Evolutionary conservation across 2,329 filamentous ascomycete genomes (phyloP), one percentile per base, ranked within the genome.

Genomic region (Fusarium nodosum): DNA sequence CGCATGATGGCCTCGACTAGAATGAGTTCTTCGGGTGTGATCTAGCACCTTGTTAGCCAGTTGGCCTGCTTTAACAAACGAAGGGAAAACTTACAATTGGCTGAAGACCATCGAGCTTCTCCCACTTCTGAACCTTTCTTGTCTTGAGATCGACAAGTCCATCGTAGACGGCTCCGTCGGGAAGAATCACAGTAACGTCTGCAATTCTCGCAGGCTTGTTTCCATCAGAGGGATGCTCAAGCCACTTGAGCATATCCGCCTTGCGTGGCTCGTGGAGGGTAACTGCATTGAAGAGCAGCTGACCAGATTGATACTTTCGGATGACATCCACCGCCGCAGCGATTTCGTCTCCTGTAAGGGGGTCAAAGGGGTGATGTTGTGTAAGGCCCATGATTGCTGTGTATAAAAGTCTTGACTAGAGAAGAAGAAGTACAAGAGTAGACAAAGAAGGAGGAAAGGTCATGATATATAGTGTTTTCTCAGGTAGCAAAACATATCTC

Each of bases 1-100:
- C 94, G 88, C 63, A 89, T 88, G 46, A 94, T 81, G 59, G 87
- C 84, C 80, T 97, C 94, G 2, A 97, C 94, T 57, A 88, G 85
- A 73, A 93, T 88, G 36, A 97, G 85, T 78, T 97, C 94, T 76
- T 97, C 94, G 88, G 97, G 93, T 0, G 93, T 97, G 76, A 97
- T 97, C 88, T 91, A 7, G 30, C 91, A 0, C 22, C 30, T 6
- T 2, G 41, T 76, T 53, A 73, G 69, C 7, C 7, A 48, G 3
- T 31, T 10, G 16, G 6, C 16, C 1, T 16, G 20, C 2, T 28
- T 39, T n/a, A 16, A 11, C 11, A 26, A n/a, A 15, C 9, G 9
- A 30, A 1, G 6, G 9, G 11, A 47, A 7, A 16, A 66, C 86
- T 79, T 77, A 91, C 90, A 78, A 97, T 86, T 30, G 94, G 94